These are phyloP conservation scores for Salix caprea DNA, from an alignment of 345 rosid species.

Conservation along the genomic window DNA sequence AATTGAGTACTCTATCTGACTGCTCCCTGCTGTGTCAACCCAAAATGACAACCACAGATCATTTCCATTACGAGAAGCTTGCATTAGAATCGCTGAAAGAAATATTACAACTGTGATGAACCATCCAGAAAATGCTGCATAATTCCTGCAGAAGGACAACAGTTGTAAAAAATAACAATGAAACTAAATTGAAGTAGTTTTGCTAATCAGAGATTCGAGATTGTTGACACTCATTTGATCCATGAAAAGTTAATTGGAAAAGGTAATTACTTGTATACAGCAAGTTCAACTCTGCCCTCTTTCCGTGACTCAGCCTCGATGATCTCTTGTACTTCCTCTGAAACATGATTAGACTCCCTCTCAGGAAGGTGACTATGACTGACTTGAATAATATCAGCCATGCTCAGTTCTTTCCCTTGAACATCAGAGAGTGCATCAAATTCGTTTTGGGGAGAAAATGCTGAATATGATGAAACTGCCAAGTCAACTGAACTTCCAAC, in stretches of 20 bases:
- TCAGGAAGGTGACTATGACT: conserved; percentile 21
- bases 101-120: conserved; percentile 52
- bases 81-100: conserved; percentile 82
- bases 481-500: conserved; percentile 61
- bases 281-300: conserved; percentile 74
- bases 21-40: conserved; percentile 70
- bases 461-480: conserved; percentile 43
- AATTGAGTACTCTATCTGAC: conserved; percentile 44
- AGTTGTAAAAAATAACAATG: neutral
- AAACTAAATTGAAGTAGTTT: neutral
- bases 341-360: conserved; percentile 25
- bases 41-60: conserved; percentile 91
- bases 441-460: conserved; percentile 41
- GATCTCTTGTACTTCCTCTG: conserved; percentile 46
- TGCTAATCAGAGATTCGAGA: neutral
- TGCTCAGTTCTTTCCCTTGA: conserved; percentile 22
- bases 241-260: neutral
- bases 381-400: conserved; percentile 22
- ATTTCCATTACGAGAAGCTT: conserved; percentile 89
- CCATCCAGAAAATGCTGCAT: conserved; percentile 78
- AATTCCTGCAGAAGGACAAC: conserved; percentile 49
- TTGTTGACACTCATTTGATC: neutral
- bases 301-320: conserved; percentile 65
- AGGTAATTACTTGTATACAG: conserved; percentile 66
- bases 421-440: conserved; percentile 35